Conservation (phyloP, 306 rosid species). For the Quercus ilex region DNA sequence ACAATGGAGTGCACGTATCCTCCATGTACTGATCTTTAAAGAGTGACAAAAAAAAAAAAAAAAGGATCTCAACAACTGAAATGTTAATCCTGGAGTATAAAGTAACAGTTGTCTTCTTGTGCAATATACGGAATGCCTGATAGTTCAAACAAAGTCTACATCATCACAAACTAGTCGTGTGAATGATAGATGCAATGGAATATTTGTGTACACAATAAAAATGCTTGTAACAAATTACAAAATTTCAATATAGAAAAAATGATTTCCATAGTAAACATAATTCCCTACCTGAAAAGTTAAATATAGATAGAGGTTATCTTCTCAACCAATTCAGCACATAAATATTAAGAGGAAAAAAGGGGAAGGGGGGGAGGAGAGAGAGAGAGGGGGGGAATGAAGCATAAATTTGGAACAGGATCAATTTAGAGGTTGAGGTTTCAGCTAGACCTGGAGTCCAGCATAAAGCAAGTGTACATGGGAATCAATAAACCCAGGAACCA, state of each 20-base stretch:
- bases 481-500: conserved; percentile 90
- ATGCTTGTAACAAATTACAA: not conserved
- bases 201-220: not conserved
- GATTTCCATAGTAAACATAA: not conserved
- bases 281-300: not conserved
- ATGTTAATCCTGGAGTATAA: not conserved
- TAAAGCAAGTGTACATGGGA: conserved; percentile 68
- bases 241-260: not conserved
- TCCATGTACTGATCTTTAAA: not conserved
- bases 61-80: not conserved
- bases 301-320: not conserved
- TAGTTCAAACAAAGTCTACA: not conserved
- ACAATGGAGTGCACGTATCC: not conserved
- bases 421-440: not conserved
- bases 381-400: not conserved
- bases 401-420: not conserved
- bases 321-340: not conserved
- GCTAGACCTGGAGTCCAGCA: conserved; percentile 73
- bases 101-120: not conserved
- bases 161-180: not conserved
- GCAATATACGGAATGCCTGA: not conserved
- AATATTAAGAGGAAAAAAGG: not conserved
- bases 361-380: not conserved
- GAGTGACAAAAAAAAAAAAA: not conserved
- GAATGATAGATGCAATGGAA: not conserved